Evolutionary conservation across 2,329 filamentous ascomycete species (phyloP), one percentile per base, ranked within the genome.

Genomic region (Leptographium lundbergii): DNA sequence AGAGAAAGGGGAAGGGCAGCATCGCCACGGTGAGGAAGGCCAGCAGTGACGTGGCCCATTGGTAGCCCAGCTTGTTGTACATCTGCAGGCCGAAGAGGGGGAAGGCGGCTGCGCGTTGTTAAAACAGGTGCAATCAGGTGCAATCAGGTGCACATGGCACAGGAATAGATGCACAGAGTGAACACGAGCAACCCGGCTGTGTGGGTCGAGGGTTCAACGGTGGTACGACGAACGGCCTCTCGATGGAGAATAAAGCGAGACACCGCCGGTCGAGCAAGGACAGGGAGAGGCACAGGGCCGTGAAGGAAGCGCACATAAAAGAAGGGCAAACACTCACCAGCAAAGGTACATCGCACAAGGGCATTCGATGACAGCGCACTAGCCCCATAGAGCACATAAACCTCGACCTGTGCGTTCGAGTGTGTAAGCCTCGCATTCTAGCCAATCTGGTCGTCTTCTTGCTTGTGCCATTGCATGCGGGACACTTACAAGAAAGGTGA

Each of bases 311-410:
- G 4, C 4, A 13, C 9, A 9, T 4, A 39, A 53, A n/a, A 24
- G 24, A n/a, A 56, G 29, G 57, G 25, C 56, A 10, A 57, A 42
- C 34, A 61, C 78, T 72, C 67, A 81, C 79, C 78, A 61, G 87
- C 91, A 74, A 95, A 94, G 24, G 79, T 77, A 63, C 86, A 90
- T 57, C 91, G 81, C 60, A 87, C 81, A 69, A 94, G 89, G 54
- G 86, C 87, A 67, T 95, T 94, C 52, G 90, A 89, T 14, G 91
- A 89, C 70, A 96, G 77, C 4, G 90, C 89, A 60, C 80, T 85
- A 54, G 88, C 88, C 29, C 87, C 87, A 69, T 88, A 90, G 29
- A 82, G 71, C 58, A 87, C 86, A 71, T 91, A 91, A 25, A 87
- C 86, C 69, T 90, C 88, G 65, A 89, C 86, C 72, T 82, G 64